Base-by-base conservation (phyloP, 1,284 basidiomycete genomes). In the Ganoderma lingzhi region DNA sequence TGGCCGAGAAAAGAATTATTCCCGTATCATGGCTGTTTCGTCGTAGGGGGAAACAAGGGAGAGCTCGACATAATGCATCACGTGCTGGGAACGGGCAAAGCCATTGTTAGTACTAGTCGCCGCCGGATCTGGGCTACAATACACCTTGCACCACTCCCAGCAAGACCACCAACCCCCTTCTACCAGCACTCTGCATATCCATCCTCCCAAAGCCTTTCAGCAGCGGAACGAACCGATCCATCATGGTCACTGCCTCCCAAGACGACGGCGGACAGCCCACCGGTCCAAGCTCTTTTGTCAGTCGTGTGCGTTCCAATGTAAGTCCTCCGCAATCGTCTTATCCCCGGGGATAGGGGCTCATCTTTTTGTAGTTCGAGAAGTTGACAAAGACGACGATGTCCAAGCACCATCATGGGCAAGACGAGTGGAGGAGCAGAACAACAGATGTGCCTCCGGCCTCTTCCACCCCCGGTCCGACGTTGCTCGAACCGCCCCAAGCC, bases 71-170 rank as follows among this genome's bases (percentile, higher is more conserved):
- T 32, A 12, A 17, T 35, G 1, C 15, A 17, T 56, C 53, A 56
- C 53, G 53, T 56, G 53, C 53, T 56, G 53, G 53, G 53, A 35
- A 56, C 6, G 30, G 32, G 32, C 14, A 48, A n/a, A 48, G 45
- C 44, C 9, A n/a, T 23, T 48, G n/a, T 23, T 48, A 23, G 45
- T 48, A n/a, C 45, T 48, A 28, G 23, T 17, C 9, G 39, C 39
- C 39, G 39, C 39, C 39, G 10, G 39, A 41, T 6, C n/a, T 23
- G 8, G 45, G 48, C 30, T 17, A 30, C 15, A 30, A 17, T 35
- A 51, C 48, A 23, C 10, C 37, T 59, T 59, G 19, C 32, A 39
- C 56, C 32, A n/a, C 56, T 32, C 9, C 55, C 35, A 35, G 6
- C 56, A 30, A 17, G 39, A 35, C 56, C 35, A 59, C 35, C 56